Base-by-base conservation (phyloP, 2,329 filamentous ascomycete genomes). In the Xylogone sp. region DNA sequence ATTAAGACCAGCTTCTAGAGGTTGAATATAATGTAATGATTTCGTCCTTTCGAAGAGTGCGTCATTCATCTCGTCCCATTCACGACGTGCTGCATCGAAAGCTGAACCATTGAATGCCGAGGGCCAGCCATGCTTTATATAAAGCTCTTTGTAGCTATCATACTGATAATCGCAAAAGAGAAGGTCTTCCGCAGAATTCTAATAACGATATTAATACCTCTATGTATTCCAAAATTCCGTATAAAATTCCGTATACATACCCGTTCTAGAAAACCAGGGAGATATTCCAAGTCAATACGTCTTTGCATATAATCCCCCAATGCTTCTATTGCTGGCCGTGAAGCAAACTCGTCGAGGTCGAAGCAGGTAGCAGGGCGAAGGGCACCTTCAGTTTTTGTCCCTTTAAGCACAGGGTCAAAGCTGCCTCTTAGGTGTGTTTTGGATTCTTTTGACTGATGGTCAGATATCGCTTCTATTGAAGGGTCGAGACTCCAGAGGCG, bases 281-380 rank as follows among this genome's bases (percentile, higher is more conserved):
- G 49, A 46, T 46, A 57, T 46, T 56, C 34, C 3, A 57, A 27
- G 13, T 19, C 18, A 8, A 21, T 49, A 21, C 51, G 53, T 22
- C 42, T 54, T 2, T 48, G 9, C 16, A 56, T 59, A 29, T 56
- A 59, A 13, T 56, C 48, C n/a, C 21, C 50, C 13, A 54, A 31
- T 2, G 46, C 46, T 19, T 45, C 31, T 45, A 9, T 49, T 8
- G 53, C 55, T 7, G 39, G 43, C 20, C 51, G 31, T 6, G 43
- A 47, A 13, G 46, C 29, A 19, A 43, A 46, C 34, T 47, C 44
- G 8, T 60, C 50, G n/a, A n/a, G n/a, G n/a, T n/a, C n/a, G n/a
- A 4, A 51, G 29, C 3, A 44, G 45, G 21, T 53, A 31, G 6
- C 49, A 51, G 3, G 29, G 42, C 10, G 21, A n/a, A n/a, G n/a